These are phyloP conservation scores for Amylocystis lapponica DNA, from an alignment of 768 basidiomycete genomes.

Conservation along the genomic window DNA sequence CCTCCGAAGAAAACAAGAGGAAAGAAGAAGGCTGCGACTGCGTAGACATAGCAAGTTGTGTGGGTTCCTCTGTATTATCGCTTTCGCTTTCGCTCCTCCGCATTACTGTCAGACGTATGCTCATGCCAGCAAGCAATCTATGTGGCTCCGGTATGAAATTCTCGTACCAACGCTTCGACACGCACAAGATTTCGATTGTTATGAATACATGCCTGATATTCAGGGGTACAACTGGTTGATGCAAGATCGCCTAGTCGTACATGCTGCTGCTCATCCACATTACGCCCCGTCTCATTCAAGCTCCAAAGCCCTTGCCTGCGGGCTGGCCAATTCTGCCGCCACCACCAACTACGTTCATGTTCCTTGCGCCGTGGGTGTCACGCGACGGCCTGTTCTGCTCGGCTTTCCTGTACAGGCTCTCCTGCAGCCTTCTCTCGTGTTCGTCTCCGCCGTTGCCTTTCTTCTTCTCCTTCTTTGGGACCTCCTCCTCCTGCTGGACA, in stretches of 20 bases:
- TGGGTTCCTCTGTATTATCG: conserved; percentile 9
- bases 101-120: conserved; percentile 11
- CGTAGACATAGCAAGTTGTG: neutral
- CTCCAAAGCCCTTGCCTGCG: conserved; percentile 7
- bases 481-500: conserved; percentile 14
- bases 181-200: too few species aligned
- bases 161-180: neutral
- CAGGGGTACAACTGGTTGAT: conserved; percentile 1
- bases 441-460: conserved; percentile 16
- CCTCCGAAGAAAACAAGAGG: conserved; percentile 70
- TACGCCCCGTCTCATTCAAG: conserved; percentile 2
- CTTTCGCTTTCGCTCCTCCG: conserved; percentile 13
- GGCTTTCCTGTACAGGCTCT: conserved; percentile 14
- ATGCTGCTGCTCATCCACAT: conserved; percentile 6
- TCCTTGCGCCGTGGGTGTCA: conserved; percentile 6
- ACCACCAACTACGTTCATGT: conserved; percentile 7
- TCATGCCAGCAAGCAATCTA: conserved; percentile 11
- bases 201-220: too few species aligned
- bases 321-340: conserved; percentile 15
- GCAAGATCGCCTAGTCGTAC: neutral
- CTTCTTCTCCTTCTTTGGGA: conserved; percentile 12
- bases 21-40: conserved; percentile 27
- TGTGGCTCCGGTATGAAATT: conserved; percentile 11
- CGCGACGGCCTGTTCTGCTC: conserved; percentile 16
- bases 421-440: conserved; percentile 17